Evolutionary conservation across 2,329 filamentous ascomycete species (phyloP).

Genomic region (Fusarium coffeatum): DNA sequence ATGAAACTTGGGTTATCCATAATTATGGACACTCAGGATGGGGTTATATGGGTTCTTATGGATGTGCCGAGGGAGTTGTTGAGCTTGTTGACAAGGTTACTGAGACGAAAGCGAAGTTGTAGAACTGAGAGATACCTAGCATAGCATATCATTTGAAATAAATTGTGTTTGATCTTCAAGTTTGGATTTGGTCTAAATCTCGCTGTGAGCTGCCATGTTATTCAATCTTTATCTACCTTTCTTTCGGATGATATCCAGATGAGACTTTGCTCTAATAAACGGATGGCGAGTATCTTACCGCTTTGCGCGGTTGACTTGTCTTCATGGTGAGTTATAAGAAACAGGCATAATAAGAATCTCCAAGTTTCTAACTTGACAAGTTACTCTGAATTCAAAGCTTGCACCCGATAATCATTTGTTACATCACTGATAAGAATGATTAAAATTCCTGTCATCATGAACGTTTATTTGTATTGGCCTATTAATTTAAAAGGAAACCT

Average conservation of each 20-base stretch:
- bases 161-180: neutral
- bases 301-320: neutral
- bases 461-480: neutral
- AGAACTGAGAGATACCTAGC: neutral
- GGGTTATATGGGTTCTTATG: slow-evolving; percentile 78
- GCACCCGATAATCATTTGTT: rapidly evolving
- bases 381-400: neutral
- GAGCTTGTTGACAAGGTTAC: slow-evolving; percentile 74
- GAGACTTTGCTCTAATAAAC: neutral
- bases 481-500: neutral
- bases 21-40: slow-evolving; percentile 84
- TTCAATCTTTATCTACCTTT: neutral
- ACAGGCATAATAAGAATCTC: neutral
- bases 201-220: neutral
- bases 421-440: rapidly evolving
- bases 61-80: slow-evolving; percentile 75
- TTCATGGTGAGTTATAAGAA: neutral
- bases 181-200: neutral
- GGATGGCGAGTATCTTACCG: neutral
- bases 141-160: neutral
- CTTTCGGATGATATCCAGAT: neutral
- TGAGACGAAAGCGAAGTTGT: slow-evolving; percentile 47
- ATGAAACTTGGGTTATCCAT: slow-evolving; percentile 74
- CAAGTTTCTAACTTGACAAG: rapidly evolving
- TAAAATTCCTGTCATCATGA: rapidly evolving